Conservation (phyloP, 2,329 filamentous ascomycete species). For the Phialemoniopsis sp. region DNA sequence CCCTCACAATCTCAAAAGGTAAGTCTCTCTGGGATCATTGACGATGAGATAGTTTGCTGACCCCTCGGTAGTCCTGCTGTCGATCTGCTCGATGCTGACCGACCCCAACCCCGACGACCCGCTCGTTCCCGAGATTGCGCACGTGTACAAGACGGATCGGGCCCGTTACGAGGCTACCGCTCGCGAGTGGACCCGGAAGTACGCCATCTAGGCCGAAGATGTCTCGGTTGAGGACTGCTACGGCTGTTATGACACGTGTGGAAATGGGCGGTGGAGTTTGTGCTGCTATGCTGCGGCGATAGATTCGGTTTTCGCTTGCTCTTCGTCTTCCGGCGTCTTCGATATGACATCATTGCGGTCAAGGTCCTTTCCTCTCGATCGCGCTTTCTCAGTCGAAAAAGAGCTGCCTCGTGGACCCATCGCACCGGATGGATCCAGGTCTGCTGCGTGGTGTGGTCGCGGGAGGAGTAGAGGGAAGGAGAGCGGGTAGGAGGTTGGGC, state of each 20-base stretch:
- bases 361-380: neutral
- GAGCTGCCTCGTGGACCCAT: slow-evolving; percentile 1
- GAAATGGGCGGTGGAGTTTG: neutral
- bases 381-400: neutral
- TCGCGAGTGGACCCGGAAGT: slow-evolving; percentile 98
- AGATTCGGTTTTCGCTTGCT: neutral
- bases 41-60: slow-evolving; percentile 5
- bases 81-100: slow-evolving; percentile 99
- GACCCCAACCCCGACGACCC: slow-evolving; percentile 99
- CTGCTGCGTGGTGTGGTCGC: neutral
- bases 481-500: no score
- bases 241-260: no score
- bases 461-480: no score
- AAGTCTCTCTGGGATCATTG: slow-evolving; percentile 18
- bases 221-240: neutral
- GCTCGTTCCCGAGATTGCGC: slow-evolving; percentile 96
- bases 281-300: neutral
- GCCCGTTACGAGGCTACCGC: slow-evolving; percentile 94
- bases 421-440: slow-evolving; percentile 1
- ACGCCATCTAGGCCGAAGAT: slow-evolving; percentile 68
- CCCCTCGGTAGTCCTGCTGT: slow-evolving; percentile 89
- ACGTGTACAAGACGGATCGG: slow-evolving; percentile 99
- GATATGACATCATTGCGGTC: slow-evolving; percentile 1
- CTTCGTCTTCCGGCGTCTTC: neutral
- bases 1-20: slow-evolving; percentile 98